Evolutionary conservation across 441 rosid genomes (phyloP), one percentile per base, ranked within the genome.

Genomic region (Flueggea neowawraea): DNA sequence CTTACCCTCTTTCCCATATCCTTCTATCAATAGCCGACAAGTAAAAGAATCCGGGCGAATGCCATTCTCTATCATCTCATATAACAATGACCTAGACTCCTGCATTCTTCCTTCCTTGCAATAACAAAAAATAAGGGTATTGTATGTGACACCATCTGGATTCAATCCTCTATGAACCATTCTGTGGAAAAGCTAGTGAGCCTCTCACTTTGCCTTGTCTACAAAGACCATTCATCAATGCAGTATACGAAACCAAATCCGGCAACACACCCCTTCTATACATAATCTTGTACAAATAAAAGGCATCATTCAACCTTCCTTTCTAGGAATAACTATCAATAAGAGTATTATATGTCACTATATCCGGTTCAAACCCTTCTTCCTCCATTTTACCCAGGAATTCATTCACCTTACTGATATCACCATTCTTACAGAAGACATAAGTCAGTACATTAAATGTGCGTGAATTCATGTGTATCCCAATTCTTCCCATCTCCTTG

Each of bases 381-480:
- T 93, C 97, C 65, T 93, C 98, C 87, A 93, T 88, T 78, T 76
- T 85, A 82, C 90, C 96, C 70, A 93, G 52, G 63, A 93, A 93
- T 9, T 80, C 89, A 66, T 82, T 75, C 73, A 90, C 87, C 77
- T 75, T 75, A 59, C 55, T 56, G 1, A 73, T 69, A 68, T 76
- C 75, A 2, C 85, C 83, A 51, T 69, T 72, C n/a, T 63, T 75
- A 69, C 98, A 90, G 59, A 90, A 80, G 61, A 72, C 81, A 72
- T 80, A 75, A 16, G 88, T 88, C 68, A 92, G 69, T 16, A 90
- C 82, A 73, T 93, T 93, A 65, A 90, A 90, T 0, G 96, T 93
- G 63, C 77, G 67, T 0, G 87, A 64, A 63, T 90, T 93, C 10
- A 91, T 83, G 47, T 16, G 80, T 63, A 90, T 75, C 32, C 92